Conservation (phyloP, 164 flowering plant species). For the Magnolia sinica region DNA sequence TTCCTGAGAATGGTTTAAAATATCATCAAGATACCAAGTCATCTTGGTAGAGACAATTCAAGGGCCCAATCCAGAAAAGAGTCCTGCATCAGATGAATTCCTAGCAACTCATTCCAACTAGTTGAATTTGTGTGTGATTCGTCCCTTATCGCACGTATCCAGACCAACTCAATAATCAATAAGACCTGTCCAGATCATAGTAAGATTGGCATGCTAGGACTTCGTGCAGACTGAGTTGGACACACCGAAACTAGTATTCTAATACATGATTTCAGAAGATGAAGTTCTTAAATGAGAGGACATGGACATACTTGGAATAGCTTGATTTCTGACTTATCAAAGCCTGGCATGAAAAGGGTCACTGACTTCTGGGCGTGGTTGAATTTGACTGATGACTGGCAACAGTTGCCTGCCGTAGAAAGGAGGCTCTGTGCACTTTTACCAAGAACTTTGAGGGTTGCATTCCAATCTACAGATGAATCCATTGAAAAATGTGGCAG, state of each 20-base stretch:
- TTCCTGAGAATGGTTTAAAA: no score
- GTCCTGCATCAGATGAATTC: no score
- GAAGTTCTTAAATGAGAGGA: neutral
- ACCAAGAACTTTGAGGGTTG: constrained; percentile 25
- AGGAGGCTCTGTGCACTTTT: constrained; percentile 43
- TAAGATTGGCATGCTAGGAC: neutral
- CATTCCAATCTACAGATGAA: constrained; percentile 50
- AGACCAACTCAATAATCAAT: neutral
- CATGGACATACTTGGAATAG: constrained; percentile 66
- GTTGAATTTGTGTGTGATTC: no score
- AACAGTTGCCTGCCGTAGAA: constrained; percentile 19
- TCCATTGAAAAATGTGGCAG: constrained; percentile 45
- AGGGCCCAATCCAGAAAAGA: no score
- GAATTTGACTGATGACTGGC: constrained; percentile 44
- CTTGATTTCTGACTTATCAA: constrained; percentile 92
- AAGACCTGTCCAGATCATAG: neutral
- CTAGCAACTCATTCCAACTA: no score
- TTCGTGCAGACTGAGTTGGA: neutral
- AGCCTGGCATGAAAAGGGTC: constrained; percentile 94
- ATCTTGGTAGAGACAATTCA: no score
- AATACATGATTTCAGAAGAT: neutral
- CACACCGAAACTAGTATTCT: neutral
- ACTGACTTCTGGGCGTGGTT: constrained; percentile 56
- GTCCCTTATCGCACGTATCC: neutral
- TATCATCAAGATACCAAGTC: no score